Base-by-base conservation (phyloP, 2,329 filamentous ascomycete genomes). In the Fonsecaea pugnacius region DNA sequence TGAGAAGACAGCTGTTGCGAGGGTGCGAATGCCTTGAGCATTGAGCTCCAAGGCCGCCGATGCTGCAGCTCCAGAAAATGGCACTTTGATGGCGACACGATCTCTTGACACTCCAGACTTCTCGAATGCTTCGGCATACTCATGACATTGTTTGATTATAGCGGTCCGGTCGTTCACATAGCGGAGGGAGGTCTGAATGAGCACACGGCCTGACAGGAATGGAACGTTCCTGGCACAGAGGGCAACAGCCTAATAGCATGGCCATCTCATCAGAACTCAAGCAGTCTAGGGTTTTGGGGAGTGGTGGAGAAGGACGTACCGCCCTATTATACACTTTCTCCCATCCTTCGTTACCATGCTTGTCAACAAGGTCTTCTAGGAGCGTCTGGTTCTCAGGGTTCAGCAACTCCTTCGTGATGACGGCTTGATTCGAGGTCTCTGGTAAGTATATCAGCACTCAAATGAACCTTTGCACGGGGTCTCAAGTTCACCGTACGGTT, bases 1-100 rank as follows among this genome's bases (percentile, higher is more conserved):
- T 50, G 83, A 84, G 70, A 89, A 89, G 54, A 90, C 76, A 1
- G 85, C 87, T 0, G 87, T 89, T 0, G 85, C 85, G 2, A 89
- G 76, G 0, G 87, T 88, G 1, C 79, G 76, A n/a, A 88, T 83
- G 1, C 84, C 84, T 38, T 56, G 35, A 4, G 35, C 35, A 16
- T 60, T 55, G n/a, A 64, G 62, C 21, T 48, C 32, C 4, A 35
- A n/a, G 12, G 57, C 57, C 21, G 62, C 62, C 18, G 50, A 36
- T 9, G 33, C 50, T 14, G 50, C 62, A 14, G 62, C 30, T 38
- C 62, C 62, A 3, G 62, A 48, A 38, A 56, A 43, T 18, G 57
- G 56, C n/a, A 64, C 6, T 30, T 64, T 64, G 50, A 64, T 64
- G 50, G 50, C 48, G 57, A 60, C 60, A 18, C 62, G 56, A 53